phyloP scores from a whole-genome alignment of 2,329 filamentous ascomycete genomes.

The Ophiocordyceps camponoti-saundersi region DNA sequence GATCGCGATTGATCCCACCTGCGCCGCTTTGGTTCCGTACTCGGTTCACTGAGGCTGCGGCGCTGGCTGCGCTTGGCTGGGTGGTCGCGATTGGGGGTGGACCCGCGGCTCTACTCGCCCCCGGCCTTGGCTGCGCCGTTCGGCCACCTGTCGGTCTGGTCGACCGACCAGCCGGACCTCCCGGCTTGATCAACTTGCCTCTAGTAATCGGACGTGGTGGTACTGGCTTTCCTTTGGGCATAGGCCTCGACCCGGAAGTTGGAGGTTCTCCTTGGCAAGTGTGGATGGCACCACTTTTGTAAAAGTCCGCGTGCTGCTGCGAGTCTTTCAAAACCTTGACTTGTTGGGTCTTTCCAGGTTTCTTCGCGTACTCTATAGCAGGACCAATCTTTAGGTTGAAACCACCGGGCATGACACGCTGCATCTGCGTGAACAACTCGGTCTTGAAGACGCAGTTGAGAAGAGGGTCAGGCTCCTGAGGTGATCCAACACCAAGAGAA shows the following conservation, averaged over 20 bases:
- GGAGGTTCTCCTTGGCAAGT: constrained; percentile 71
- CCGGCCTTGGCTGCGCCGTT: constrained; percentile 24
- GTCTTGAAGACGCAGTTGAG: constrained; percentile 92
- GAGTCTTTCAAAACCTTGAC: constrained; percentile 89
- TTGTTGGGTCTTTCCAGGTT: constrained; percentile 76
- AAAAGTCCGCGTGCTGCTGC: constrained; percentile 57
- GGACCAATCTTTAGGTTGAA: constrained; percentile 73
- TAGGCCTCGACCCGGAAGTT: constrained; percentile 66
- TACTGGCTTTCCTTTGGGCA: constrained; percentile 73
- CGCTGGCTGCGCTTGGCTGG: not conserved
- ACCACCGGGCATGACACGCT: constrained; percentile 59
- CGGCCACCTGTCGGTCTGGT: constrained; percentile 47
- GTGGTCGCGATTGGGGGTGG: not conserved
- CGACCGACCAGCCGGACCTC: constrained; percentile 67
- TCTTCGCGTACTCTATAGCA: constrained; percentile 89
- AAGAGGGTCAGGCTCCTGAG: constrained; percentile 84
- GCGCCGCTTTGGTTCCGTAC: constrained; percentile 36
- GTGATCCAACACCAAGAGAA: constrained; percentile 74
- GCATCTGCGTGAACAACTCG: constrained; percentile 87
- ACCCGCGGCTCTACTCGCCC: constrained; percentile 1
- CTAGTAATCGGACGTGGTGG: constrained; percentile 81
- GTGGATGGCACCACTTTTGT: constrained; percentile 88
- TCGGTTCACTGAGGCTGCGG: constrained; percentile 22
- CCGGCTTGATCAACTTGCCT: constrained; percentile 81
- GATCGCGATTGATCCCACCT: constrained; percentile 32